phyloP scores from a whole-genome alignment of 305 asterid genomes.

The Rubia tinctorum region DNA sequence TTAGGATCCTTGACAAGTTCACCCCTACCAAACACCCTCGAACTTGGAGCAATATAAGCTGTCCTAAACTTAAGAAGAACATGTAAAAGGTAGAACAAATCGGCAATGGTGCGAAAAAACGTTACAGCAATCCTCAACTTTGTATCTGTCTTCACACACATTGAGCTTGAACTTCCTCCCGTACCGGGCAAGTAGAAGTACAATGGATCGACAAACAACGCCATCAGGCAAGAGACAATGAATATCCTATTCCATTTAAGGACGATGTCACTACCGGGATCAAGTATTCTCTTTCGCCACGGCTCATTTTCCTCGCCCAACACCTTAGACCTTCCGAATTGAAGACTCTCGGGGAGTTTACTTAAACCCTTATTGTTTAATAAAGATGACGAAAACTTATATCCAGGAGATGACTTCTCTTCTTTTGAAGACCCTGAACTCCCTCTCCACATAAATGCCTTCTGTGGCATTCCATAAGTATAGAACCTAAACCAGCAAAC shows the following conservation, averaged over 20 bases:
- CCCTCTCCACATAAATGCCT: slow-evolving; percentile 43
- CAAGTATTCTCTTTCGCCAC: slow-evolving; percentile 66
- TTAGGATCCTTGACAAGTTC: slow-evolving; percentile 95
- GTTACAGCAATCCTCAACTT: slow-evolving; percentile 71
- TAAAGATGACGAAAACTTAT: slow-evolving; percentile 33
- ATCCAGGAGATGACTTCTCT: slow-evolving; percentile 42
- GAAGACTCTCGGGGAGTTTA: slow-evolving; percentile 42
- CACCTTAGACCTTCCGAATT: slow-evolving; percentile 56
- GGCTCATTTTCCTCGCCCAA: slow-evolving; percentile 50
- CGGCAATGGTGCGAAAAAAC: slow-evolving; percentile 80
- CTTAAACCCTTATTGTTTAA: slow-evolving; percentile 43
- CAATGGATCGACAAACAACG: slow-evolving; percentile 80
- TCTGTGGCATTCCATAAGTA: slow-evolving; percentile 58
- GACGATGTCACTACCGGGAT: slow-evolving; percentile 87
- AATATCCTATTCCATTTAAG: slow-evolving; percentile 87
- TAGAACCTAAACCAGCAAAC: slow-evolving; percentile 60
- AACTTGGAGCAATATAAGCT: slow-evolving; percentile 91
- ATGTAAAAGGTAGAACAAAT: slow-evolving; percentile 77
- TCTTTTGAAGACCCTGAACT: slow-evolving; percentile 32
- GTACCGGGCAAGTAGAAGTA: slow-evolving; percentile 83
- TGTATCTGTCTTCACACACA: slow-evolving; percentile 74
- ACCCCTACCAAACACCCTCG: slow-evolving; percentile 94
- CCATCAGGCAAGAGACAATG: slow-evolving; percentile 80
- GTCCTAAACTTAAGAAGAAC: slow-evolving; percentile 84
- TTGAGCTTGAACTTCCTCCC: slow-evolving; percentile 48